A percentile compares a stretch with the other conserved stretches of the same genome.
Evolutionary conservation across 2,329 filamentous ascomycete genomes (phyloP).

Genomic region (Neopestalotiopsis rosae): DNA sequence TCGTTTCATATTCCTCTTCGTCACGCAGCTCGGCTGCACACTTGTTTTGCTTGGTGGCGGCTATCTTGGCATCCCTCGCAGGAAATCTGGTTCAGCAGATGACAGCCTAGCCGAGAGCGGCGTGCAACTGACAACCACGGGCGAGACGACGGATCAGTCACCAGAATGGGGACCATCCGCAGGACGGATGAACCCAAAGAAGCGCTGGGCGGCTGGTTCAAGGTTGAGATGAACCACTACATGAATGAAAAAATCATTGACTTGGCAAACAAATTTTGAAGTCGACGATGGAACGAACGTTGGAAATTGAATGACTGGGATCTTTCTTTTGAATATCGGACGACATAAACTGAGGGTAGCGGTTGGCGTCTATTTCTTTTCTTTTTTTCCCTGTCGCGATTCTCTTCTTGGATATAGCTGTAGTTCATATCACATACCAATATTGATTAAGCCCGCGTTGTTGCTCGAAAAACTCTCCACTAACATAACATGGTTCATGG

Average conservation of each 20-base stretch:
- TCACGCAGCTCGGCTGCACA: constrained; percentile 1
- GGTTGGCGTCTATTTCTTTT: too few species aligned
- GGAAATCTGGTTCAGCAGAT: background rate
- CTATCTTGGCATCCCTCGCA: background rate
- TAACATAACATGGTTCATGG: too few species aligned
- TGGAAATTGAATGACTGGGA: background rate
- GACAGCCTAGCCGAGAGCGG: background rate
- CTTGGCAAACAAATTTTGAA: too few species aligned
- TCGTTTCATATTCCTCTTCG: constrained; percentile 8
- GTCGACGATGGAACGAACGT: too few species aligned
- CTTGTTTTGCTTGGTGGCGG: background rate
- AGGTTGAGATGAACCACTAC: background rate
- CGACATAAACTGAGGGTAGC: too few species aligned
- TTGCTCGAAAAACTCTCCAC: too few species aligned
- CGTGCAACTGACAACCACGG: background rate
- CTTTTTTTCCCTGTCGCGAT: too few species aligned
- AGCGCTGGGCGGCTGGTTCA: background rate
- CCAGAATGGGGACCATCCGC: background rate
- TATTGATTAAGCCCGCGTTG: too few species aligned
- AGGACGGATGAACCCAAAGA: background rate
- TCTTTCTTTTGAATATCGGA: too few species aligned
- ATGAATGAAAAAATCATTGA: background rate
- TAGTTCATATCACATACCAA: too few species aligned
- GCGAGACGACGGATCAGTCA: background rate
- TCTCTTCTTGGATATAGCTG: too few species aligned